Evolutionary conservation across 768 basidiomycete genomes (phyloP).

Genomic region (Clathrus columnatus): DNA sequence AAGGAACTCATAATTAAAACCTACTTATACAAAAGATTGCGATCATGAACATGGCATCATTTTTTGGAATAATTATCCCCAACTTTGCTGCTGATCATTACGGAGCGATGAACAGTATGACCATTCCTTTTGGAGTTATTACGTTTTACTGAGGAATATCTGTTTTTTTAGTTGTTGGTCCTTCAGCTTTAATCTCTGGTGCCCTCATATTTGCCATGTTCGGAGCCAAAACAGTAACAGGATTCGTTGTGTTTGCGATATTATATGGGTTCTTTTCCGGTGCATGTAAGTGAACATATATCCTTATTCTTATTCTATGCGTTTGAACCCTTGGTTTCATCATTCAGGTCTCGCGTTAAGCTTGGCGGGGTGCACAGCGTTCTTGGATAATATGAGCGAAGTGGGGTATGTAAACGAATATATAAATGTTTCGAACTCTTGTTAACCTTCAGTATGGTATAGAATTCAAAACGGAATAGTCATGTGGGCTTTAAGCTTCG

Average conservation of each 20-base stretch:
- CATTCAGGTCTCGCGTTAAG: not conserved
- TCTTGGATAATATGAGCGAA: not conserved
- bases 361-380: not conserved
- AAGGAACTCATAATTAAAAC: not conserved
- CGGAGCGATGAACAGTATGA: constrained; percentile 37
- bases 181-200: constrained; percentile 27
- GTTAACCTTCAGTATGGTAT: not conserved
- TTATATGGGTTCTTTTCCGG: constrained; percentile 43
- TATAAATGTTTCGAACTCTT: not conserved
- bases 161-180: constrained; percentile 25
- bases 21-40: constrained; percentile 31
- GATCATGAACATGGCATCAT: constrained; percentile 42
- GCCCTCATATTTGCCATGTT: constrained; percentile 42
- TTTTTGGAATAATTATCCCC: constrained; percentile 43
- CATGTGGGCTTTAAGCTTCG: constrained; percentile 36
- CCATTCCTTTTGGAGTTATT: constrained; percentile 30
- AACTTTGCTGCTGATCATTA: constrained; percentile 32
- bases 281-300: constrained; percentile 30
- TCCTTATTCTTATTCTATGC: not conserved
- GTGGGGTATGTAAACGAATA: constrained; percentile 1
- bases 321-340: not conserved
- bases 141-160: too few relatives aligned
- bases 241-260: constrained; percentile 32
- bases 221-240: constrained; percentile 27
- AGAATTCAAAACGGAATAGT: constrained; percentile 41